Evolutionary conservation across 257 asterid genomes (phyloP).

Genomic region (Euphrasia confusa): DNA sequence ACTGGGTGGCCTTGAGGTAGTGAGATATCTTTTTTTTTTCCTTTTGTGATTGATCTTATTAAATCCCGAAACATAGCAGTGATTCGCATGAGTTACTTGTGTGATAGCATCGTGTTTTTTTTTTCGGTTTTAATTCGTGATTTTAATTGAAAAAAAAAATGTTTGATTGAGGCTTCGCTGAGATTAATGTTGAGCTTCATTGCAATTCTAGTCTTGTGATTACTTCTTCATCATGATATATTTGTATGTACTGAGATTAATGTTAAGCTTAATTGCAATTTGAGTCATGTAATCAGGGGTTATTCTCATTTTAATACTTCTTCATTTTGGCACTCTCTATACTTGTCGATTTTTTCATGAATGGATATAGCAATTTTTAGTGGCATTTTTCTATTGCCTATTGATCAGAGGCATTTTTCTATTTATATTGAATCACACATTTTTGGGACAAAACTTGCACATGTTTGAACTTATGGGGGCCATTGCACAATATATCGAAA

Average conservation of each 20-base stretch:
- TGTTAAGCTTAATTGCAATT: neutral
- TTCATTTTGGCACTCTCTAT: too few species aligned
- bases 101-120: neutral
- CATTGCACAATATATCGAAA: too few species aligned
- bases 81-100: too few species aligned
- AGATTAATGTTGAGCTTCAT: neutral
- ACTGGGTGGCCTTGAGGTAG: slow-evolving; percentile 49
- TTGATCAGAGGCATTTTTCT: too few species aligned
- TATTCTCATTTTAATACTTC: too few species aligned
- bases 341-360: too few species aligned
- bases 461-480: neutral
- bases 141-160: slow-evolving; percentile 10
- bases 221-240: neutral
- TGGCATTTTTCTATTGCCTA: too few species aligned
- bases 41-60: neutral
- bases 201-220: too few species aligned
- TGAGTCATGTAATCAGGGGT: too few species aligned
- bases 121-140: neutral
- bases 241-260: neutral
- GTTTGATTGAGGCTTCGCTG: neutral
- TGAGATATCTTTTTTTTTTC: slow-evolving; percentile 21
- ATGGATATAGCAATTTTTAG: too few species aligned
- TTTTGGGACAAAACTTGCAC: neutral
- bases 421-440: neutral
- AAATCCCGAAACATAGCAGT: too few species aligned